phyloP scores from a whole-genome alignment of 169 alveolate species.

The Cytauxzoon felis region DNA sequence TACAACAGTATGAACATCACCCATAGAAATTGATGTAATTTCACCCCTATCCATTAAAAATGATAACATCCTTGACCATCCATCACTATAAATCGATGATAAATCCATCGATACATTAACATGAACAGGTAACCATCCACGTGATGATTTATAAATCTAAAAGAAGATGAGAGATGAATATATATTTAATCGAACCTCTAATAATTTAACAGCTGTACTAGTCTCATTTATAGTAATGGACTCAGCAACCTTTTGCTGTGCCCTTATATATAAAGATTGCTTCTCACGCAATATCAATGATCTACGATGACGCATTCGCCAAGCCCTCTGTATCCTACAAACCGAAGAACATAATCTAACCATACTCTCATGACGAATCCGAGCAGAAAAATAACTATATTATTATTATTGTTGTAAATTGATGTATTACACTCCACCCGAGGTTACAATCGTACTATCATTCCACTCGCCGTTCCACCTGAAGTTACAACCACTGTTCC shows the following conservation, averaged over 20 bases:
- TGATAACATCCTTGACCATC: constrained; percentile 42
- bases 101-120: constrained; percentile 38
- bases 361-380: too few species aligned
- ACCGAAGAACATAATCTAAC: too few species aligned
- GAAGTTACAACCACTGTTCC: too few species aligned
- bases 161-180: too few species aligned
- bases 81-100: constrained; percentile 37
- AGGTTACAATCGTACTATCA: too few species aligned
- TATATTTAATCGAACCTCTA: too few species aligned
- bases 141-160: too few species aligned
- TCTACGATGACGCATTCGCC: constrained; percentile 10
- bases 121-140: constrained; percentile 33
- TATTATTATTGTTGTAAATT: too few species aligned
- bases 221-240: constrained; percentile 14
- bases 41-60: not conserved
- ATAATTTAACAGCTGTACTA: constrained; percentile 1
- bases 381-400: too few species aligned
- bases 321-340: constrained; percentile 29
- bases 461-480: too few species aligned
- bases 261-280: constrained; percentile 5
- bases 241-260: constrained; percentile 3
- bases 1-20: constrained; percentile 10
- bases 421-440: too few species aligned
- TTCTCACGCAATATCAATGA: not conserved
- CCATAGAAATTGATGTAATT: constrained; percentile 14